Evolutionary conservation across 768 basidiomycete genomes (phyloP).

Genomic region (Hebeloma cylindrosporum): DNA sequence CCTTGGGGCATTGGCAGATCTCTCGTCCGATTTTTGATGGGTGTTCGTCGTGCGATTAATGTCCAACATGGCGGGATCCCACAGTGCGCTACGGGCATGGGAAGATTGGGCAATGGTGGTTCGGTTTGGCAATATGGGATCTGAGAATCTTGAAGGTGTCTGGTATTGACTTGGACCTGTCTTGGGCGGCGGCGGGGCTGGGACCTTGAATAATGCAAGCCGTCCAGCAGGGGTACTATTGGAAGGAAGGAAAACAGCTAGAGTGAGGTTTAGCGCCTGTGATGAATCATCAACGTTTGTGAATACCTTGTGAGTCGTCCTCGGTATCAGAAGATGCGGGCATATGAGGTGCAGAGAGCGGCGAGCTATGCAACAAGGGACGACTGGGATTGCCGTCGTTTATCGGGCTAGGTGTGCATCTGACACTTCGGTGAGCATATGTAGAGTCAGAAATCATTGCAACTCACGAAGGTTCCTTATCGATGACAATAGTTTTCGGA

Average conservation of each 20-base stretch:
- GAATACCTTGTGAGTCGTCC: constrained; percentile 39
- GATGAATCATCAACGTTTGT: not conserved
- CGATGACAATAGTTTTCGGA: constrained; percentile 12
- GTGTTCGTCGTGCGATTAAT: not conserved
- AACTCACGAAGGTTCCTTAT: constrained; percentile 21
- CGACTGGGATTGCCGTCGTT: not conserved
- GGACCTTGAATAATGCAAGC: constrained; percentile 22
- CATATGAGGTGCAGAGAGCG: constrained; percentile 14
- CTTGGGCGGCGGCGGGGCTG: constrained; percentile 16
- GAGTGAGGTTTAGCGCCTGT: not conserved
- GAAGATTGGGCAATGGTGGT: constrained; percentile 3
- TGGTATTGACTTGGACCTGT: constrained; percentile 17
- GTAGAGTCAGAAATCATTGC: not conserved
- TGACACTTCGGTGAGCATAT: constrained; percentile 4
- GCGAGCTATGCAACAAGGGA: constrained; percentile 2
- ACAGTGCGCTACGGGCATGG: too few relatives aligned
- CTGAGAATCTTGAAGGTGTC: too few relatives aligned
- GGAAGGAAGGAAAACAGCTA: constrained; percentile 13
- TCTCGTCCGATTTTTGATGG: not conserved
- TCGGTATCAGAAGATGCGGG: constrained; percentile 38
- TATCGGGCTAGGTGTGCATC: constrained; percentile 8
- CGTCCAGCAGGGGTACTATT: constrained; percentile 13
- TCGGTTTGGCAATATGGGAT: constrained; percentile 9
- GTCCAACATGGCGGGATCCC: not conserved
- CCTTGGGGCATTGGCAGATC: not conserved